Percentiles rank a stretch among this genome's conserved stretches.
These are phyloP conservation scores for Penicillium mononematosum DNA, from an alignment of 495 filamentous ascomycete genomes.

Conservation along the genomic window DNA sequence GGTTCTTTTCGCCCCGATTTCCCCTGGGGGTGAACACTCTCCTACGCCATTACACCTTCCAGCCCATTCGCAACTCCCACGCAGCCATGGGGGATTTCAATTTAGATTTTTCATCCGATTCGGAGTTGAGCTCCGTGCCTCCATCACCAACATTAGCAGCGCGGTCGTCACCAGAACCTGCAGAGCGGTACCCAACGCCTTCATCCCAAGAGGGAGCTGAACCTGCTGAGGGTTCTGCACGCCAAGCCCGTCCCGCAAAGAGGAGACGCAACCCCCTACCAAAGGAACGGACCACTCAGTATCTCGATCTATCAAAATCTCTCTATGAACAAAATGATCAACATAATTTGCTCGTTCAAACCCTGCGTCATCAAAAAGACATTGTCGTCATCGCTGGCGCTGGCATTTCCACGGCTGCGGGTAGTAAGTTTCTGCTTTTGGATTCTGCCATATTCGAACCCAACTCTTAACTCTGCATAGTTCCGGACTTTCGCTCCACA, in stretches of 20 bases:
- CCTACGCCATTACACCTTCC: conserved; percentile 13
- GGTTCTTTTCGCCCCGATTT: conserved; percentile 5
- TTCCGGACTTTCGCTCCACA: conserved; percentile 94
- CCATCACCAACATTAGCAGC: conserved; percentile 28
- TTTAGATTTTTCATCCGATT: conserved; percentile 40
- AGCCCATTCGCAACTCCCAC: conserved; percentile 8
- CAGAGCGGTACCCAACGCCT: conserved; percentile 54
- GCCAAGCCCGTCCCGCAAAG: conserved; percentile 66
- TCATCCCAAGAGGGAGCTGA: conserved; percentile 51
- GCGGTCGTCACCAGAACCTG: conserved; percentile 54
- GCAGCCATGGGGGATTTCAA: conserved; percentile 39
- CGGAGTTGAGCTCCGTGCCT: conserved; percentile 56
- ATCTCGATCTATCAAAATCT: conserved; percentile 63
- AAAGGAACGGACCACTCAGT: conserved; percentile 72
- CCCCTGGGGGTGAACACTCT: conserved; percentile 9
- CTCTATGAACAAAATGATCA: conserved; percentile 53
- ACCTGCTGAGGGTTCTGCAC: conserved; percentile 42
- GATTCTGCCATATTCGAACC: conserved; percentile 63
- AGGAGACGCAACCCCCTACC: conserved; percentile 65
- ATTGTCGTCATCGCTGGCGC: conserved; percentile 96
- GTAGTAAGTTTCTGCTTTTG: conserved; percentile 64
- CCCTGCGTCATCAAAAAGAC: conserved; percentile 85
- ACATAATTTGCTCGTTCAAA: conserved; percentile 67
- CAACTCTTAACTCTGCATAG: conserved; percentile 42
- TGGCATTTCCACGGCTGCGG: conserved; percentile 93